Base-by-base conservation (phyloP, 371 early-diverging fungal species). In the Mucor irregularis region DNA sequence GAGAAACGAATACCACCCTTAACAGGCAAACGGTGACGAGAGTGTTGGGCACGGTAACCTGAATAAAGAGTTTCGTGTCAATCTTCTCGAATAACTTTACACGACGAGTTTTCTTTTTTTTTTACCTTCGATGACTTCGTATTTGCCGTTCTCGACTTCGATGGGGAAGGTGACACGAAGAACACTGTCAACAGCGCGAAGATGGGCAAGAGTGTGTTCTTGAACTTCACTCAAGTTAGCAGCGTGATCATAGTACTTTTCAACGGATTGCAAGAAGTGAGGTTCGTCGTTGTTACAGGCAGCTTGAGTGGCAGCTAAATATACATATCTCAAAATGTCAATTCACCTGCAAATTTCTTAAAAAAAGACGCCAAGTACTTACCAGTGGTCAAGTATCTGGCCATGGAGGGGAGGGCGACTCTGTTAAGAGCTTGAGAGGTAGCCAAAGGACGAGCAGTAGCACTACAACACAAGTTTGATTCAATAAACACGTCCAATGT, bases 31-130 rank as follows among this genome's bases (percentile, higher is more conserved):
- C 90, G 80, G 68, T 93, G 94, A 49, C 92, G 88, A 19, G 92
- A 92, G 71, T 94, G 93, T 68, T 94, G 93, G 45, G 91, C 92
- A 59, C 94, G 91, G 66, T 92, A 92, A 34, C 90, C 88, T 78
- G 5, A 5, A 39, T n/a, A n/a, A n/a, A n/a, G n/a, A n/a, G n/a
- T n/a, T n/a, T n/a, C n/a, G n/a, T n/a, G n/a, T n/a, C n/a, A n/a
- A n/a, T n/a, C n/a, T n/a, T n/a, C n/a, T n/a, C n/a, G n/a, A n/a
- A n/a, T n/a, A n/a, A n/a, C n/a, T n/a, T n/a, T n/a, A 39, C 52
- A 40, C 52, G 28, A 26, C 25, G 42, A 17, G 30, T 11, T 38
- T 33, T 51, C 17, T 29, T 43, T 48, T 25, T 16, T n/a, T 21
- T 17, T 43, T 69, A 74, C 75, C 84, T 58, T 83, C 82, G 65